These are phyloP conservation scores for Lasiodiplodia hormozganensis DNA, from an alignment of 2,329 filamentous ascomycete species.

Conservation along the genomic window DNA sequence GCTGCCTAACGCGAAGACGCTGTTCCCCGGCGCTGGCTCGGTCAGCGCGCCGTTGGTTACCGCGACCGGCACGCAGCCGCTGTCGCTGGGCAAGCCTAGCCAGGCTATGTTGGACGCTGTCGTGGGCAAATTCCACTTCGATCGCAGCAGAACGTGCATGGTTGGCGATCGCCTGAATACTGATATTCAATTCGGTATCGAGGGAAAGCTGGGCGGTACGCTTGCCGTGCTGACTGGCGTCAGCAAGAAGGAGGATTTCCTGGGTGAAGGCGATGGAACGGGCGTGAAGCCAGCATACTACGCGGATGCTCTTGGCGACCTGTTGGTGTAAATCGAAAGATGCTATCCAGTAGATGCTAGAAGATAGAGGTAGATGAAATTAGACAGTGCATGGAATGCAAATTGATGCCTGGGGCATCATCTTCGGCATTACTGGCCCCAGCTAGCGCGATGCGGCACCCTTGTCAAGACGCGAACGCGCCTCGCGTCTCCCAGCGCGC, in stretches of 20 bases:
- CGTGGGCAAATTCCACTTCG: slow-evolving; percentile 91
- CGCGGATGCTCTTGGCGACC: slow-evolving; percentile 82
- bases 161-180: slow-evolving; percentile 93
- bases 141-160: slow-evolving; percentile 89
- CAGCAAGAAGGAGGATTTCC: slow-evolving; percentile 81
- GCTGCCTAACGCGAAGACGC: slow-evolving; percentile 77
- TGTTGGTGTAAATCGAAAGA: slow-evolving; percentile 51
- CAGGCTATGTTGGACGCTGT: slow-evolving; percentile 99
- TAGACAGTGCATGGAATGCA: background rate
- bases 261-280: slow-evolving; percentile 70
- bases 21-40: slow-evolving; percentile 92
- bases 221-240: slow-evolving; percentile 92
- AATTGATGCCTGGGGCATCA: slow-evolving; percentile 11
- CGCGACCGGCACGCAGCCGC: slow-evolving; percentile 67
- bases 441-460: background rate
- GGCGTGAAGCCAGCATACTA: slow-evolving; percentile 80
- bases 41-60: slow-evolving; percentile 79
- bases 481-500: slow-evolving; percentile 30
- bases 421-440: background rate
- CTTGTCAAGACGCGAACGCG: slow-evolving; percentile 24
- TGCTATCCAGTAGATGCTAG: slow-evolving; percentile 1
- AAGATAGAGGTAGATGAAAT: slow-evolving; percentile 6
- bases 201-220: slow-evolving; percentile 89
- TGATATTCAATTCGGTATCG: slow-evolving; percentile 93
- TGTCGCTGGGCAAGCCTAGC: slow-evolving; percentile 90